phyloP scores from a whole-genome alignment of 2,329 filamentous ascomycete genomes.

The Zelopaecilomyces penicillatus region DNA sequence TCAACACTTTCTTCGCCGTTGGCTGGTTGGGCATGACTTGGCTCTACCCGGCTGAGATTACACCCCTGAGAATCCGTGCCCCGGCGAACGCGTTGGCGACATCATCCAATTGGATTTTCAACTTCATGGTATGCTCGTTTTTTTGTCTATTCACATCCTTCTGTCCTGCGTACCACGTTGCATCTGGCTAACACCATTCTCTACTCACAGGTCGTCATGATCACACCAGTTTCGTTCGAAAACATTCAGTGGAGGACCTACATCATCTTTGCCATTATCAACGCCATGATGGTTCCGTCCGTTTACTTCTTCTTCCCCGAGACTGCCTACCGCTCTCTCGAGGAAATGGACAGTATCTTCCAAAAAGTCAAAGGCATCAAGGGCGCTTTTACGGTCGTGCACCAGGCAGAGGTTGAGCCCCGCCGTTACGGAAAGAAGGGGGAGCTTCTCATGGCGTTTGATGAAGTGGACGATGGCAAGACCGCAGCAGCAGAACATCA shows the following conservation, averaged over 20 bases:
- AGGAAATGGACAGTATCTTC: slow-evolving; percentile 61
- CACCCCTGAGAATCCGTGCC: slow-evolving; percentile 58
- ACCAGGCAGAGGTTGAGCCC: slow-evolving; percentile 38
- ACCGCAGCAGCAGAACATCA: slow-evolving; percentile 21
- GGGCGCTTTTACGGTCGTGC: slow-evolving; percentile 28
- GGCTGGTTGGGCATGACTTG: slow-evolving; percentile 53
- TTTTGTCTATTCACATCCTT: background rate
- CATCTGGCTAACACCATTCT: background rate
- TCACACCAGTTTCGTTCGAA: slow-evolving; percentile 50
- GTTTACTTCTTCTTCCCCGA: slow-evolving; percentile 58
- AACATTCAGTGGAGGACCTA: slow-evolving; percentile 54
- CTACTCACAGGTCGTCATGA: slow-evolving; percentile 43
- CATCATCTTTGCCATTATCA: slow-evolving; percentile 59
- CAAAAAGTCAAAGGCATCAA: slow-evolving; percentile 41
- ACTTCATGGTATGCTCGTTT: slow-evolving; percentile 38
- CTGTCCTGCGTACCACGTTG: too few species aligned
- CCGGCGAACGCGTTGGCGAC: slow-evolving; percentile 50
- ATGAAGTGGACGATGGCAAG: slow-evolving; percentile 29
- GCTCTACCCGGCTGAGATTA: slow-evolving; percentile 60
- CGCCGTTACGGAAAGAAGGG: slow-evolving; percentile 51
- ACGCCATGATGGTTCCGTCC: slow-evolving; percentile 48
- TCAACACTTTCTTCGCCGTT: slow-evolving; percentile 50
- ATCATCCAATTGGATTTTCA: slow-evolving; percentile 53
- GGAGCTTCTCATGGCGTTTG: slow-evolving; percentile 42
- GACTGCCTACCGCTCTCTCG: slow-evolving; percentile 53